Evolutionary conservation across 2,329 filamentous ascomycete genomes (phyloP), one percentile per base, ranked within the genome.

Genomic region (Cordyceps javanica): DNA sequence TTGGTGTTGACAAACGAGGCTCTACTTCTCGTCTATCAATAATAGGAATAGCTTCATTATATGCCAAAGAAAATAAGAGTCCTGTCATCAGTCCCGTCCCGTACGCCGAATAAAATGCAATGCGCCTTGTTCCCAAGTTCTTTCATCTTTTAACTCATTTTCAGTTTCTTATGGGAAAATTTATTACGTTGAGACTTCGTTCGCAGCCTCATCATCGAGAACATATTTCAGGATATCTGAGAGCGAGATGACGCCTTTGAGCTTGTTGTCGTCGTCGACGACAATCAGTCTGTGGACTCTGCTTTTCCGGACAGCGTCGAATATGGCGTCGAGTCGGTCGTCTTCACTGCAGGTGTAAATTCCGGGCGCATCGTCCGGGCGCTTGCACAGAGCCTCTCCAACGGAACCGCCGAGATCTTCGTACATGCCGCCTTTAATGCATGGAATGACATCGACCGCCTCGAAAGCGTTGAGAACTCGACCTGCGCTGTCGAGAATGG

Each of bases 141-240:
- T n/a, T n/a, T 21, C 45, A 32, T 32, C 45, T 48, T 56, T 39
- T 56, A 39, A 38, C 34, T 25, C 23, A 16, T 48, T 23, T 41
- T 36, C 34, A 41, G 44, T 36, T 42, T 28, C 55, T 45, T 38
- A 14, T 5, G 5, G 44, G 42, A 57, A 50, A 45, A 25, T 45
- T 42, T 38, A 57, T 50, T 57, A 44, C 34, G 42, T 42, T 9
- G 25, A 59, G 66, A 79, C 77, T 36, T 62, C 61, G 26, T 61
- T 60, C 55, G 44, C 86, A 67, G 90, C 87, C 54, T 90, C 90
- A 64, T 90, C 82, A 23, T 96, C 79, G 62, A 99, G 79, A 55
- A 97, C 90, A 70, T 99, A 97, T 67, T 96, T 91, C 64, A 99
- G 82, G 63, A 99, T 97, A 73, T 99, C 94, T 59, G 93, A 97